These are phyloP conservation scores for Triticum aestivum DNA, from an alignment of 176 grass and related monocot species.

Conservation along the genomic window DNA sequence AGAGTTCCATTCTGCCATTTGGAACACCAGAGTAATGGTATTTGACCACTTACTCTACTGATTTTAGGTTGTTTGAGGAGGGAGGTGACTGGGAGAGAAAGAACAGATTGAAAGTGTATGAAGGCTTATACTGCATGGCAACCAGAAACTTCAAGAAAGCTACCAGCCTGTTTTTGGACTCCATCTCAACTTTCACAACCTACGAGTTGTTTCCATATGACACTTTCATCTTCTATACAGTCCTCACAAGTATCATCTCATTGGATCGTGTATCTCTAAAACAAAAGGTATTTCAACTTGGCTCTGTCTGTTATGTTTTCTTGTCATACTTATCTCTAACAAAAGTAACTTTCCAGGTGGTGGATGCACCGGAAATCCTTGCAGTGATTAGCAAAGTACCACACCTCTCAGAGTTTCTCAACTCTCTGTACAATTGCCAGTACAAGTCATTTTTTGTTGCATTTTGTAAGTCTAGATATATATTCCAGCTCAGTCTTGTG, in stretches of 20 bases:
- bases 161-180: slow-evolving; percentile 84
- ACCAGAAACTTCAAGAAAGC: slow-evolving; percentile 95
- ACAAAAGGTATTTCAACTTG: slow-evolving; percentile 60
- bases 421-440: slow-evolving; percentile 83
- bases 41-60: slow-evolving; percentile 13
- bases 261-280: slow-evolving; percentile 93
- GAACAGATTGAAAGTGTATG: slow-evolving; percentile 93
- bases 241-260: slow-evolving; percentile 78
- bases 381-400: slow-evolving; percentile 89
- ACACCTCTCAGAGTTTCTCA: slow-evolving; percentile 91
- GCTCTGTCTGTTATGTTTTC: neutral
- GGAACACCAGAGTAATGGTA: neutral
- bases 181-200: slow-evolving; percentile 97
- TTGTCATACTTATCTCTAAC: slow-evolving; percentile 1
- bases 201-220: slow-evolving; percentile 93
- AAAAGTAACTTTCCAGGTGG: slow-evolving; percentile 60
- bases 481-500: neutral
- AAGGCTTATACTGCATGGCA: slow-evolving; percentile 91
- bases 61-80: slow-evolving; percentile 83
- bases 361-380: slow-evolving; percentile 95
- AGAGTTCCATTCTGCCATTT: slow-evolving; percentile 25
- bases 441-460: slow-evolving; percentile 94
- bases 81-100: slow-evolving; percentile 99
- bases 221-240: slow-evolving; percentile 91
- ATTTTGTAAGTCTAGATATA: slow-evolving; percentile 74